Percentiles rank a stretch among this genome's conserved stretches.
Conservation (phyloP, 345 rosid species). For the Salix caprea region DNA sequence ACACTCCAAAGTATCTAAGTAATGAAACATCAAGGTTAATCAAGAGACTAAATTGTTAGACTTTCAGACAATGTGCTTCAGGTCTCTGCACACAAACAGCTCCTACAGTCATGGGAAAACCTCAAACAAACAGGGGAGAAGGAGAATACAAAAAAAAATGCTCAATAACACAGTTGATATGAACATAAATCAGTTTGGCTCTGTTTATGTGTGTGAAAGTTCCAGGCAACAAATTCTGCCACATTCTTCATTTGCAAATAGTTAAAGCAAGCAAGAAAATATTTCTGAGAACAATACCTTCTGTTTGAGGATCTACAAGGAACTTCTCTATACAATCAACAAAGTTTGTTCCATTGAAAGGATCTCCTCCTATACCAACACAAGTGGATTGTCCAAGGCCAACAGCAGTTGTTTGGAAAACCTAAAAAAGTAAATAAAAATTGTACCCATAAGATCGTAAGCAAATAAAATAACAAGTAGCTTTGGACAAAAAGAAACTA, state of each 20-base stretch:
- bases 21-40: neutral
- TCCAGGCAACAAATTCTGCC: neutral
- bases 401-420: slow-evolving; percentile 93
- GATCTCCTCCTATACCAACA: slow-evolving; percentile 96
- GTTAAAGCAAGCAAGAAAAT: neutral
- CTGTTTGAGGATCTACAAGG: slow-evolving; percentile 87
- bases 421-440: slow-evolving; percentile 32
- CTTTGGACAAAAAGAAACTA: neutral
- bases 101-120: neutral
- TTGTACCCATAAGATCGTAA: neutral
- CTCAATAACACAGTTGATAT: neutral
- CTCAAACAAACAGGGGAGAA: neutral
- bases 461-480: neutral
- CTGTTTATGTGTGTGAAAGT: neutral
- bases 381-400: slow-evolving; percentile 95
- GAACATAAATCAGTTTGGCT: neutral
- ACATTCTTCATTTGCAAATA: neutral
- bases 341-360: slow-evolving; percentile 94
- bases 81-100: neutral
- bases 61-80: neutral
- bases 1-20: neutral
- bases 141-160: neutral
- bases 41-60: neutral
- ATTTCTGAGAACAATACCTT: slow-evolving; percentile 44
- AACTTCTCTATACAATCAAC: slow-evolving; percentile 86